These are phyloP conservation scores for Aulographum hederae DNA, from an alignment of 2,329 filamentous ascomycete species.

Conservation along the genomic window DNA sequence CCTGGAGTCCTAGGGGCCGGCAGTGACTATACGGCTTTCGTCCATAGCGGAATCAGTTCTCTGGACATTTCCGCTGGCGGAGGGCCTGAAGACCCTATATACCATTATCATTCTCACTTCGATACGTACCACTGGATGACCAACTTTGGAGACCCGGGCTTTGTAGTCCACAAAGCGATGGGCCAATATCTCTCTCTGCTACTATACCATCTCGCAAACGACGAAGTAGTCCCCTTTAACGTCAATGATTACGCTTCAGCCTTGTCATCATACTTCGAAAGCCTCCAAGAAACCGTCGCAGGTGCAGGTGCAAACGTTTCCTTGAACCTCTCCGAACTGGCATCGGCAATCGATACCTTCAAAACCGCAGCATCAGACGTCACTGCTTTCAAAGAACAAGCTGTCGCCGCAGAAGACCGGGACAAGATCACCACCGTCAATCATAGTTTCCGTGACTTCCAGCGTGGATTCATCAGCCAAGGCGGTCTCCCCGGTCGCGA, in stretches of 20 bases:
- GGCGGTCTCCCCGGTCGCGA: slow-evolving; percentile 25
- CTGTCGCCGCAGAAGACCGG: slow-evolving; percentile 12
- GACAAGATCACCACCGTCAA: slow-evolving; percentile 20
- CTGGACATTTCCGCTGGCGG: slow-evolving; percentile 23
- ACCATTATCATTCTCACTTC: slow-evolving; percentile 30
- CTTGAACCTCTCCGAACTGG: slow-evolving; percentile 13
- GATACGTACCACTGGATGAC: slow-evolving; percentile 33
- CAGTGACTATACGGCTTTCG: slow-evolving; percentile 27
- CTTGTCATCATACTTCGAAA: slow-evolving; percentile 16
- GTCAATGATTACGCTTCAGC: slow-evolving; percentile 19
- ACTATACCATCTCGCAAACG: slow-evolving; percentile 21
- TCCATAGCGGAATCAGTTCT: slow-evolving; percentile 24
- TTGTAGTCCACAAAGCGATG: slow-evolving; percentile 29
- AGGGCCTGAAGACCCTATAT: slow-evolving; percentile 22
- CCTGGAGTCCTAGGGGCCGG: slow-evolving; percentile 26
- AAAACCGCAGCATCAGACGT: slow-evolving; percentile 11
- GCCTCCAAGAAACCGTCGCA: slow-evolving; percentile 14
- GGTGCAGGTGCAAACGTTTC: slow-evolving; percentile 9
- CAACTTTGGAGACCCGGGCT: slow-evolving; percentile 31
- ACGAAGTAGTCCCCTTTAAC: slow-evolving; percentile 20
- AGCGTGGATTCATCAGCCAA: slow-evolving; percentile 25
- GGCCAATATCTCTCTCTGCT: slow-evolving; percentile 27
- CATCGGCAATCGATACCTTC: slow-evolving; percentile 19
- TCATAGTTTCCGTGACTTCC: slow-evolving; percentile 26
- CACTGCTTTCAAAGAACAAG: slow-evolving; percentile 12